Percentiles rank a stretch among this genome's conserved stretches.
Conservation (phyloP, 208 protist species). For the Leishmania braziliensis region DNA sequence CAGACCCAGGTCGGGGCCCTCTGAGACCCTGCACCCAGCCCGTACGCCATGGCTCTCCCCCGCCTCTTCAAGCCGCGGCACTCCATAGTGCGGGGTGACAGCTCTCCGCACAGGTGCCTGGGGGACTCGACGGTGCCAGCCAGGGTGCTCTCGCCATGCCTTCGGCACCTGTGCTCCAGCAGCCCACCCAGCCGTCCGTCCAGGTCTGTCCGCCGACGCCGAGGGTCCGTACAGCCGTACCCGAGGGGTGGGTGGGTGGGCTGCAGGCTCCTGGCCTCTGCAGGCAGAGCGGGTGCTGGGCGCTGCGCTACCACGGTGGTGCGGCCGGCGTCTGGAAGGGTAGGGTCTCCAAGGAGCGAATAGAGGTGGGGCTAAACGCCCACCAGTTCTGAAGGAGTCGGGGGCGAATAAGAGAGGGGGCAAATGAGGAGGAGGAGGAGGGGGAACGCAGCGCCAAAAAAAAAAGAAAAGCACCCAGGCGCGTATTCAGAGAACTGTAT, state of each 20-base stretch:
- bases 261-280: not conserved
- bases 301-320: not conserved
- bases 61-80: not conserved
- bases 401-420: not conserved
- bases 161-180: not conserved
- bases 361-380: too few relatives aligned
- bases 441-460: not conserved
- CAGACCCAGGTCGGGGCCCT: not conserved
- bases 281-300: not conserved
- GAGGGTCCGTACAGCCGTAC: not conserved
- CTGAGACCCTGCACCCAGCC: not conserved
- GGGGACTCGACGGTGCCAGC: not conserved
- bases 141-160: not conserved
- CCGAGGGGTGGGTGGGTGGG: not conserved
- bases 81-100: too few relatives aligned
- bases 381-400: not conserved
- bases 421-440: not conserved
- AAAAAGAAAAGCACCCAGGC: not conserved
- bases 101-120: too few relatives aligned
- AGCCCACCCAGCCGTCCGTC: not conserved
- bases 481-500: too few relatives aligned
- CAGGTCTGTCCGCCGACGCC: not conserved
- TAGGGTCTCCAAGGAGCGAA: too few relatives aligned
- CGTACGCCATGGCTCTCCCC: not conserved
- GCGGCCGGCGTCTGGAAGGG: too few relatives aligned